Percentiles rank a stretch among this genome's conserved stretches.
These are phyloP conservation scores for Annulohypoxylon bovei DNA, from an alignment of 495 filamentous ascomycete genomes.

Conservation along the genomic window DNA sequence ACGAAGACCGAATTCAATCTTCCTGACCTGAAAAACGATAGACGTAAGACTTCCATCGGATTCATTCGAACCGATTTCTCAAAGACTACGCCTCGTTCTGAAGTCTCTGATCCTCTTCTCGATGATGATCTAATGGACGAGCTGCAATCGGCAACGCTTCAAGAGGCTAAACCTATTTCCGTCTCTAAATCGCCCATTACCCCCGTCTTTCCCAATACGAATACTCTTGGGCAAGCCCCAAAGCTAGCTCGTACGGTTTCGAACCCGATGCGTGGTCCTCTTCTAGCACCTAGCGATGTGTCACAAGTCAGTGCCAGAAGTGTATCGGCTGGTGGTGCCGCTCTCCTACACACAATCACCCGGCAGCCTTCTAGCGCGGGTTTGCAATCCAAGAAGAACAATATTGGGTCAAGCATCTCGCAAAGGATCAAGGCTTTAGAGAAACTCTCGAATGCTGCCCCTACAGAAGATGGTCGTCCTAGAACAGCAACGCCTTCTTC, in stretches of 20 bases:
- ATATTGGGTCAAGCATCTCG: slow-evolving; percentile 87
- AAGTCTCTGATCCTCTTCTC: slow-evolving; percentile 68
- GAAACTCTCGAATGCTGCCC: slow-evolving; percentile 65
- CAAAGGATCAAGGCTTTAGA: slow-evolving; percentile 89
- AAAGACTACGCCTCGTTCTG: slow-evolving; percentile 64
- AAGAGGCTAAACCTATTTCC: slow-evolving; percentile 84
- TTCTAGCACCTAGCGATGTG: slow-evolving; percentile 53
- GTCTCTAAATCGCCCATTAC: slow-evolving; percentile 87
- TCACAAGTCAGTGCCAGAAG: slow-evolving; percentile 54
- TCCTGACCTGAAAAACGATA: slow-evolving; percentile 47
- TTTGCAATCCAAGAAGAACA: slow-evolving; percentile 74
- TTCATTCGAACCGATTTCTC: slow-evolving; percentile 63
- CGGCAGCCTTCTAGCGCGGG: slow-evolving; percentile 54
- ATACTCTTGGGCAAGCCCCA: slow-evolving; percentile 47
- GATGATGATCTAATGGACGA: slow-evolving; percentile 93
- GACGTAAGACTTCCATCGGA: slow-evolving; percentile 60
- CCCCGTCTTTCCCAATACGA: slow-evolving; percentile 64
- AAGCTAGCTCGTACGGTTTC: slow-evolving; percentile 55
- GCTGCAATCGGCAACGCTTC: slow-evolving; percentile 80
- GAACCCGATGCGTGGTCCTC: slow-evolving; percentile 57
- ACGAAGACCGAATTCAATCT: slow-evolving; percentile 27
- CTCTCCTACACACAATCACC: slow-evolving; percentile 59
- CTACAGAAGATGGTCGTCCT: slow-evolving; percentile 50
- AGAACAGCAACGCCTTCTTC: slow-evolving; percentile 50
- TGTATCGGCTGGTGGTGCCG: slow-evolving; percentile 56